Base-by-base conservation (phyloP, 805 yeast species). In the Saturnispora dispora region DNA sequence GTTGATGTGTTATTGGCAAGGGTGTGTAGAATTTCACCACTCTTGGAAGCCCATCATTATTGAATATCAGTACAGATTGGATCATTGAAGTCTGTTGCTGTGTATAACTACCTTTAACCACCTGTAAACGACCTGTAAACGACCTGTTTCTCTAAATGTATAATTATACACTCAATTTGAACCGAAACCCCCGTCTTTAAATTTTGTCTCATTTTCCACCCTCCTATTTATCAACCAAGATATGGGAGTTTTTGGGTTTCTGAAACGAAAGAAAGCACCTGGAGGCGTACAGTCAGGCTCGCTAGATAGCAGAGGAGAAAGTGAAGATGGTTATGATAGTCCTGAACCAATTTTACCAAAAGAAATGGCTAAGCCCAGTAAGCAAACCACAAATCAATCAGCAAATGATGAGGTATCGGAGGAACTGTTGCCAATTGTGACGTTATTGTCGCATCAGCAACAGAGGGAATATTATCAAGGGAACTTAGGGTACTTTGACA, bases 11-110 rank as follows among this genome's bases (percentile, higher is more conserved):
- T 13, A 88, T 74, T 55, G 90, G 96, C 18, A 91, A 85, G 2
- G 95, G 95, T 0, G 96, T 87, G 65, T 93, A 93, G 71, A 91
- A 93, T 66, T 89, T 89, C 65, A 86, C 80, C 45, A 93, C 71
- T 51, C 99, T 78, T 1, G 98, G 96, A 45, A 86, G 77, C 2
- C 97, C 95, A 60, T 85, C 85, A 57, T 85, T 89, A 68, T 91
- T 91, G 68, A 93, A 63, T 13, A 63, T 59, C 32, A 63, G 55
- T 17, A 62, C 63, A 1, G 66, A 59, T 33, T 62, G 65, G 3
- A 63, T 63, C 66, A 63, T 62, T 25, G 23, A 17, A 22, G 42
- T 10, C 25, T 20, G 11, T 11, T 15, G 13, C 10, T 22, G 41
- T 20, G 3, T 45, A 9, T 17, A 36, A 9, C 7, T 23, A 13